These are phyloP conservation scores for Theobroma grandiflorum DNA, from an alignment of 441 rosid genomes.

Conservation along the genomic window DNA sequence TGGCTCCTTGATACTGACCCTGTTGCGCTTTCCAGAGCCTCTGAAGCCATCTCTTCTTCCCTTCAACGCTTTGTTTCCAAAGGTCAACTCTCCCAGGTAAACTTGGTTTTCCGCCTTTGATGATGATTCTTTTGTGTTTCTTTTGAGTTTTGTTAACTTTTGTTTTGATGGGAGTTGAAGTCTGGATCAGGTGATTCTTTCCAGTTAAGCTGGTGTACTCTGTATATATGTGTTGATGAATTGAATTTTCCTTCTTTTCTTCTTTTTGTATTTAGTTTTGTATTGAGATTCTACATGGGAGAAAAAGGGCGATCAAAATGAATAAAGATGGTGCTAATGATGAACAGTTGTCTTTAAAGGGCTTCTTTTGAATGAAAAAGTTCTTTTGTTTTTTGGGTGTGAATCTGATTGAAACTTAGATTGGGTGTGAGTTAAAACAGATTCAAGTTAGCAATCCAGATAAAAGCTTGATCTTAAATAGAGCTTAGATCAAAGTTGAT, in stretches of 20 bases:
- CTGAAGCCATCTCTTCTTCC: slow-evolving; percentile 55
- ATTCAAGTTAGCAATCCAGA: no score
- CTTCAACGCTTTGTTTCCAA: slow-evolving; percentile 73
- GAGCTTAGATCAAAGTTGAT: neutral
- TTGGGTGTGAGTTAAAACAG: slow-evolving; percentile 8
- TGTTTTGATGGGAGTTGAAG: neutral
- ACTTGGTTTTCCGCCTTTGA: neutral
- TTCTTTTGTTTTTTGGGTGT: neutral
- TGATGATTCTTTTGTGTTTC: neutral
- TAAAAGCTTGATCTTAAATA: slow-evolving; percentile 1
- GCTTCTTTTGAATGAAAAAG: neutral
- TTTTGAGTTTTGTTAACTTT: neutral
- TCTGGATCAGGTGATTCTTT: neutral
- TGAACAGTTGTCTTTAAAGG: neutral
- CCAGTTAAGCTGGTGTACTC: neutral
- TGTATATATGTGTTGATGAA: neutral
- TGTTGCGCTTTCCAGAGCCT: slow-evolving; percentile 66
- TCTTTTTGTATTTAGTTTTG: neutral
- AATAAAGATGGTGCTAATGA: neutral
- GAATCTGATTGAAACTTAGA: neutral
- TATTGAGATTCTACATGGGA: neutral
- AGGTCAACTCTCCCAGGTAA: slow-evolving; percentile 62
- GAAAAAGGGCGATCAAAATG: neutral
- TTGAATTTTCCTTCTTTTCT: neutral
- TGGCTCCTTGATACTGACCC: slow-evolving; percentile 68